Evolutionary conservation across 345 rosid species (phyloP), one percentile per base, ranked within the genome.

Genomic region (Euclidium syriacum): DNA sequence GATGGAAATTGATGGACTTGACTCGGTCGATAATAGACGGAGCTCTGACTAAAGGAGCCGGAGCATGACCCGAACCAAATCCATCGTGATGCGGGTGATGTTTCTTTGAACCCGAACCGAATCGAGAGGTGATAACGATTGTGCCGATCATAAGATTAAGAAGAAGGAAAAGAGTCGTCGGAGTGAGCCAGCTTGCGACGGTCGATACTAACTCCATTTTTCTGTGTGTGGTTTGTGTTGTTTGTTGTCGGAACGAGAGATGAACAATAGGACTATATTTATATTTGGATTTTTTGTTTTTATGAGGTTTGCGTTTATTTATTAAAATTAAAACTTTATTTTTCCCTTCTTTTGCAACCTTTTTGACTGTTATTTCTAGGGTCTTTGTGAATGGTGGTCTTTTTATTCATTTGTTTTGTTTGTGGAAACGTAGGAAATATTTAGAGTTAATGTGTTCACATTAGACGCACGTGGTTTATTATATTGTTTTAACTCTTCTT

Each of bases 71-170:
- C 4, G 50, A 16, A 24, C 34, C 71, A 32, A 32, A 52, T 2
- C 63, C 82, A 35, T 68, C 65, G 14, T 64, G 65, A 25, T 64
- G 65, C 6, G 17, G 63, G 0, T 49, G 62, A 6, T 50, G 65
- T 14, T 32, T 61, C 3, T 19, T 50, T 63, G 78, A 64, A 59
- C 65, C 42, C 3, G 75, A 50, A 3, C 68, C 67, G 29, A 75
- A 65, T 1, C 79, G 79, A 50, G 94, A 78, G 17, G 62, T 71
- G 58, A 88, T 33, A 15, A 54, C 58, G 58, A 85, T 78, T 62
- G 87, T 81, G 51, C 79, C 90, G 52, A 88, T 82, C 64, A 81
- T 61, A 36, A 88, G 70, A 57, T 88, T 88, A 62, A 88, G 64
- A 16, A 85, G 39, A 62, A 88, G 64, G 70, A 88, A 85, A 26